Base-by-base conservation (phyloP, 2,329 filamentous ascomycete species). In the Hymenoscyphus albidus region DNA sequence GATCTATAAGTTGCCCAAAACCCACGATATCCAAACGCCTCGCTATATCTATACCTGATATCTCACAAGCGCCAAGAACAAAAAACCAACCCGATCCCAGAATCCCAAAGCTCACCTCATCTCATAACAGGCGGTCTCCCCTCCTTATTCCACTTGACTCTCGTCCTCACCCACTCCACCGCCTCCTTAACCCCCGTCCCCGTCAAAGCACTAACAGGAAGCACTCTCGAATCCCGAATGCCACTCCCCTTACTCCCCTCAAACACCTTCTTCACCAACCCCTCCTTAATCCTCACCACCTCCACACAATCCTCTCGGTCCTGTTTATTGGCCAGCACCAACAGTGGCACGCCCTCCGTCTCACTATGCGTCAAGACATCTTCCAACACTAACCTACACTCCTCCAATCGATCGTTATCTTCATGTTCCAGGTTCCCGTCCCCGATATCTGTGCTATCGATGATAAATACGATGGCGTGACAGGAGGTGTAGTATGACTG, bases 121-220 rank as follows among this genome's bases (percentile, higher is more conserved):
- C 93, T 85, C 93, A 97, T 97, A 61, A 96, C 88, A 1, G 95
- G 95, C 68, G 94, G 93, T 67, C 95, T 84, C 4, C 87, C 89
- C 77, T 97, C 94, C 79, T 95, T 97, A 76, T 98, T 98, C 92
- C 95, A 98, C 77, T 92, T 93, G 35, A 98, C 92, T 67, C 95
- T 83, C 70, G 88, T 94, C 75, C 92, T 88, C 65, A 99, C 82
- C 95, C 95, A 99, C 74, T 98, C 95, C n/a, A 99, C 90, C 0
- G 95, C 94, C 80, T 98, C 95, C 73, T 87, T 87, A 2, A 99
- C 95, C 2, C 95, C 95, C 0, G 89, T 89, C 3, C 87, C 91
- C 5, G 89, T 94, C 74, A 99, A 79, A n/a, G 95, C 95, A 76
- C 91, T 96, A 67, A 97, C 88, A 6, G 95, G 93, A 74, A 99